These are phyloP conservation scores for Pulveroboletus sp. DNA, from an alignment of 768 basidiomycete genomes.

Conservation along the genomic window DNA sequence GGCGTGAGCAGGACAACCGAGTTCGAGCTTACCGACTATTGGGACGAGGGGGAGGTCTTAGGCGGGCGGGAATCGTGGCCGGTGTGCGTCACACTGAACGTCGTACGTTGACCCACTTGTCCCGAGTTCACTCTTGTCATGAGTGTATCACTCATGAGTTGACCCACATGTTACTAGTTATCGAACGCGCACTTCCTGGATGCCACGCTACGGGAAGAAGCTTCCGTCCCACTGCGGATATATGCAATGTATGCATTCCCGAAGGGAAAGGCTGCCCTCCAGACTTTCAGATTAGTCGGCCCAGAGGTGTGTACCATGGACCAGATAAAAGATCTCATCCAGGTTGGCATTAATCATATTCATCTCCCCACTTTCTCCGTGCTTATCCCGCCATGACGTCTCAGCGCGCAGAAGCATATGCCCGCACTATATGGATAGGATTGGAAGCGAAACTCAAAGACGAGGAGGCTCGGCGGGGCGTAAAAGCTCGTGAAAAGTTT, in stretches of 20 bases:
- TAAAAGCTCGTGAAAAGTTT: slow-evolving; percentile 12
- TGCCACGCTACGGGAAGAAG: slow-evolving; percentile 55
- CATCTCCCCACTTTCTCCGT: neutral
- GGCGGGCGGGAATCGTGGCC: slow-evolving; percentile 66
- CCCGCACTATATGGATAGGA: slow-evolving; percentile 48
- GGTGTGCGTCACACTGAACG: slow-evolving; percentile 69
- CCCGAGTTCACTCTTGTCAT: neutral
- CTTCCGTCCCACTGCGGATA: slow-evolving; percentile 50
- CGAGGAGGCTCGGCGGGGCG: slow-evolving; percentile 54
- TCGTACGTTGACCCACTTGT: slow-evolving; percentile 44
- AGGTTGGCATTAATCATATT: slow-evolving; percentile 37
- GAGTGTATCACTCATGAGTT: neutral
- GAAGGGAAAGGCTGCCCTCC: slow-evolving; percentile 39
- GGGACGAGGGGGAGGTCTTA: slow-evolving; percentile 76
- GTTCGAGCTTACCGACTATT: slow-evolving; percentile 83
- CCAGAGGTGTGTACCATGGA: slow-evolving; percentile 49
- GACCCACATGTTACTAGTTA: slow-evolving; percentile 35
- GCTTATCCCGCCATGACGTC: slow-evolving; percentile 42
- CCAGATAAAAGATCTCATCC: slow-evolving; percentile 48
- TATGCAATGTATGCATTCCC: slow-evolving; percentile 65
- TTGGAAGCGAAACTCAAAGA: slow-evolving; percentile 63
- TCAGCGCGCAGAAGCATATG: slow-evolving; percentile 68
- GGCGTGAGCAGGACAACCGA: slow-evolving; percentile 51
- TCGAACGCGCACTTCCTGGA: slow-evolving; percentile 60
- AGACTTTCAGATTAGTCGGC: slow-evolving; percentile 63